phyloP scores from a whole-genome alignment of 208 protist genomes.

The Leishmania lainsoni region DNA sequence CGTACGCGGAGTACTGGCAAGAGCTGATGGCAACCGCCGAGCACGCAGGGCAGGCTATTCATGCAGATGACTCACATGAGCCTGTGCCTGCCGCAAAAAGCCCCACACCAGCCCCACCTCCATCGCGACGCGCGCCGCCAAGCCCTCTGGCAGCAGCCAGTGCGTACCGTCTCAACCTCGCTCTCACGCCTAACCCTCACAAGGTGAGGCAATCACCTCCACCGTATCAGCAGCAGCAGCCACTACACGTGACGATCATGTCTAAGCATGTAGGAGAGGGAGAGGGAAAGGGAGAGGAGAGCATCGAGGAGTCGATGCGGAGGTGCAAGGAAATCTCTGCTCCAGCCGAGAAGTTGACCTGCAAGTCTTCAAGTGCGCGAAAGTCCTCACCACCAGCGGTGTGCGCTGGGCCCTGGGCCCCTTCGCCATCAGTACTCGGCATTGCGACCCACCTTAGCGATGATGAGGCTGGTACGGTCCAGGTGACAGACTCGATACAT shows the following conservation, averaged over 20 bases:
- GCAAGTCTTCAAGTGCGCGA: neutral
- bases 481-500: too few species aligned
- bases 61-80: neutral
- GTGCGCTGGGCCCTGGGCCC: neutral
- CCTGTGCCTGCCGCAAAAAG: neutral
- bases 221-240: neutral
- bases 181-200: conserved; percentile 10
- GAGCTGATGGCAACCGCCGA: neutral
- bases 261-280: neutral
- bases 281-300: neutral
- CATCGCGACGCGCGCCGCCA: neutral
- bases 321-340: neutral
- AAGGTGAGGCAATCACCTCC: neutral
- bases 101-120: neutral
- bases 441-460: neutral
- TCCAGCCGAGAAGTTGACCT: neutral
- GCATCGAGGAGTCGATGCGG: neutral
- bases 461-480: too few species aligned
- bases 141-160: conserved; percentile 1
- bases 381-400: neutral
- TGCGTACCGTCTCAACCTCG: conserved; percentile 20
- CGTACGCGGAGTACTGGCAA: conserved; percentile 23
- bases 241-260: neutral
- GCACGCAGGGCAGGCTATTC: neutral
- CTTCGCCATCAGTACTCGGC: neutral